Percentiles rank a stretch among this genome's conserved stretches.
Conservation (phyloP, 352 stramenopile genomes). For the Globisporangium barbulae region DNA sequence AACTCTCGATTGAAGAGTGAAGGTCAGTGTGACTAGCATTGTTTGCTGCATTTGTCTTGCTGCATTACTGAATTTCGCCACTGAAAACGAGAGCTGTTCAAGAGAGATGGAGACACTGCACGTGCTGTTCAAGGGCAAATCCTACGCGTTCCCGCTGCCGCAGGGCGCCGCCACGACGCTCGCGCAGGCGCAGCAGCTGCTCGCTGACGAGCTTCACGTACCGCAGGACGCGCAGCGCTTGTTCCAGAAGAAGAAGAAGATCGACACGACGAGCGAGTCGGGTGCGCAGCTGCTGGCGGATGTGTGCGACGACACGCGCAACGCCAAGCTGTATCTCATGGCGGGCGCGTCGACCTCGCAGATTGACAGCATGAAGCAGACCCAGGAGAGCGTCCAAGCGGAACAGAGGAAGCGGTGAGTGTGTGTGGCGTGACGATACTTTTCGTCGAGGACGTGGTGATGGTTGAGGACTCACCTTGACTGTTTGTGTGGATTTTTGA, state of each 20-base stretch:
- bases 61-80: background rate
- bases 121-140: constrained; percentile 48
- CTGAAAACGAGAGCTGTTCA: background rate
- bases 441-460: background rate
- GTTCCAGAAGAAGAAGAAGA: constrained; percentile 50
- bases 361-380: constrained; percentile 56
- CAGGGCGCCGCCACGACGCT: constrained; percentile 23
- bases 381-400: constrained; percentile 30
- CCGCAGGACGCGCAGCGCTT: constrained; percentile 45
- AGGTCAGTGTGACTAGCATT: background rate
- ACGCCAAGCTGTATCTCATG: constrained; percentile 36
- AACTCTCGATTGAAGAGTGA: background rate
- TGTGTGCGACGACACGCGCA: constrained; percentile 25
- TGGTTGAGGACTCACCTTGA: background rate
- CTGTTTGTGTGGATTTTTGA: background rate
- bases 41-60: background rate
- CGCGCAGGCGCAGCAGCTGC: constrained; percentile 32
- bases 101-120: constrained; percentile 31
- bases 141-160: constrained; percentile 26
- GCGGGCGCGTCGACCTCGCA: constrained; percentile 36
- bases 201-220: constrained; percentile 28
- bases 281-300: constrained; percentile 15
- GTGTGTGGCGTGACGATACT: background rate
- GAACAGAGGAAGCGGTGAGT: constrained; percentile 48
- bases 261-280: constrained; percentile 33